Evolutionary conservation across 495 filamentous ascomycete genomes (phyloP), one percentile per base, ranked within the genome.

Genomic region (Penicillium tannophilum): DNA sequence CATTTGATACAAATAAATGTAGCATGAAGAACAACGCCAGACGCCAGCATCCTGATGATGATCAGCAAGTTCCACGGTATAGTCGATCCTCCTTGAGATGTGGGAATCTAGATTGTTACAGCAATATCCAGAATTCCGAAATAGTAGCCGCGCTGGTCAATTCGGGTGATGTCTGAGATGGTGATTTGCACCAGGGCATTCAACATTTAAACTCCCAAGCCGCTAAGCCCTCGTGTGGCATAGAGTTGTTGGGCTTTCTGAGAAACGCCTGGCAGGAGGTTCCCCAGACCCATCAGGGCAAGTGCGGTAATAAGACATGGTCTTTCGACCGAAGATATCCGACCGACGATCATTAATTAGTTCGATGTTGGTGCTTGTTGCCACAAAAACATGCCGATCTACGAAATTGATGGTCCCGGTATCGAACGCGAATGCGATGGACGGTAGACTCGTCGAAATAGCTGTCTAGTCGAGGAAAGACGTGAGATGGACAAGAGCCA

Each of bases 81-180:
- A n/a, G 69, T 60, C 26, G 62, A 60, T 14, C 77, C 78, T 26
- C 75, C 78, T 68, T 71, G 72, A 1, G 67, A 67, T 70, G 80
- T 44, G 0, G 64, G 61, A 19, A 67, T 63, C 64, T 63, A 31
- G 4, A 80, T 56, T 14, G 71, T 79, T 20, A 79, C 69, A 1
- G 68, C 62, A 42, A 65, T 64, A 16, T 76, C 75, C 17, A 81
- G 55, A 24, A 80, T 76, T 3, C 78, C 80, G 62, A 75, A 69
- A 48, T 79, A 82, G 51, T 78, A 76, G 4, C 79, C 79, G 36
- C 79, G 62, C 49, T 82, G 69, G 33, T 77, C 58, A 28, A 82
- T 58, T 8, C 71, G 72, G 3, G 75, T 74, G 14, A 79, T 71
- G 48, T 82, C 80, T 12, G 20, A 39, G 48, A 71, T 72, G 16